phyloP scores from a whole-genome alignment of 495 filamentous ascomycete genomes.

The Parachaetomium inaequale region DNA sequence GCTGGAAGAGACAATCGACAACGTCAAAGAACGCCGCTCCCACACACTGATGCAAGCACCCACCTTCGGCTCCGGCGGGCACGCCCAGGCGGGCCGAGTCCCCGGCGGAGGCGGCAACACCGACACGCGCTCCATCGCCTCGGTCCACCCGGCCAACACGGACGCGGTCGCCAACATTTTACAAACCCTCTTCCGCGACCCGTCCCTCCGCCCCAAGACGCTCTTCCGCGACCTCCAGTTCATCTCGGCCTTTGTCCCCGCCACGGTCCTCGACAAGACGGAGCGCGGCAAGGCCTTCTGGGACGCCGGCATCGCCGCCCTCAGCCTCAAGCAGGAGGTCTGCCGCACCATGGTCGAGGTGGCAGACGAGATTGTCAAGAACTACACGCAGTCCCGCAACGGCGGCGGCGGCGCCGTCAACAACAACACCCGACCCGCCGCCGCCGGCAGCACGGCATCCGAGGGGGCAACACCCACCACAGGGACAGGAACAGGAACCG shows the following conservation, averaged over 20 bases:
- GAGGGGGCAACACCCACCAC: slow-evolving; percentile 23
- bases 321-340: slow-evolving; percentile 85
- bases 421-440: no score
- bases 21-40: slow-evolving; percentile 64
- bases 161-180: slow-evolving; percentile 77
- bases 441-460: slow-evolving; percentile 18
- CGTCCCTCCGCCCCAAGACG: slow-evolving; percentile 76
- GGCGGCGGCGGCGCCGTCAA: slow-evolving; percentile 20
- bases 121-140: slow-evolving; percentile 43
- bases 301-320: slow-evolving; percentile 83
- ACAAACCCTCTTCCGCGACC: slow-evolving; percentile 71
- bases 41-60: slow-evolving; percentile 47
- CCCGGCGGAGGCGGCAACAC: slow-evolving; percentile 31
- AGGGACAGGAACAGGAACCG: no score
- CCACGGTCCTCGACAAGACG: slow-evolving; percentile 74
- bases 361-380: slow-evolving; percentile 69
- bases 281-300: slow-evolving; percentile 90
- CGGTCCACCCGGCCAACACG: slow-evolving; percentile 50
- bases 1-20: slow-evolving; percentile 64
- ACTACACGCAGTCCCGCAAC: slow-evolving; percentile 46
- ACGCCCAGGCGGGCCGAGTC: slow-evolving; percentile 28
- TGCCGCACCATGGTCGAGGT: slow-evolving; percentile 87
- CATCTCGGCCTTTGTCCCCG: slow-evolving; percentile 87
- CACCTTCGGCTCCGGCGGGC: slow-evolving; percentile 21
- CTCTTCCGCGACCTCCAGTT: slow-evolving; percentile 94